Conservation (phyloP, 148 eudicot species). For the Arctostaphylos glauca region DNA sequence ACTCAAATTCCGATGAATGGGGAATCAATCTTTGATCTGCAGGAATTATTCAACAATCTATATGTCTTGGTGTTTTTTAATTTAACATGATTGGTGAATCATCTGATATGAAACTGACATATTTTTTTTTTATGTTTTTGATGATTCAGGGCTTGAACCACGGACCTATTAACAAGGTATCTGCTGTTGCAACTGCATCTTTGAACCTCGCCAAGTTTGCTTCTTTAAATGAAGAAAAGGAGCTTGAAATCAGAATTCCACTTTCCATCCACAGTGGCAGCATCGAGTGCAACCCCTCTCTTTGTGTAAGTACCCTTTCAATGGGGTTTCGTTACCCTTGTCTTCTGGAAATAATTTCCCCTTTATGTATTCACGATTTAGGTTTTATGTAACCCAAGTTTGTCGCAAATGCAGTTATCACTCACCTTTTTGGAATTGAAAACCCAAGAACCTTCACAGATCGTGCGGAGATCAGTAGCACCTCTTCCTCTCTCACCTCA, state of each 20-base stretch:
- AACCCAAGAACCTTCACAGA: slow-evolving; percentile 34
- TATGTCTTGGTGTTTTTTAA: too few relatives aligned
- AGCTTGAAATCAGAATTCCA: slow-evolving; percentile 44
- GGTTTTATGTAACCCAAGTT: slow-evolving; percentile 3
- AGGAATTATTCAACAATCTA: not conserved
- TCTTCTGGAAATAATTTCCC: not conserved
- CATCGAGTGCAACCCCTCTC: slow-evolving; percentile 37
- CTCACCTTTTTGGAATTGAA: slow-evolving; percentile 43
- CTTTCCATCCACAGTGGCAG: slow-evolving; percentile 25
- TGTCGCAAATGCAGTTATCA: slow-evolving; percentile 38
- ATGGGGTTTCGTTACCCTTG: slow-evolving; percentile 2
- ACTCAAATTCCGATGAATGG: too few relatives aligned
- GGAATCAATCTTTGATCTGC: too few relatives aligned
- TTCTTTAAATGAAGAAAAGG: slow-evolving; percentile 38
- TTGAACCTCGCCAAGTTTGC: slow-evolving; percentile 60
- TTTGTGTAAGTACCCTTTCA: slow-evolving; percentile 43
- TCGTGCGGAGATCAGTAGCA: slow-evolving; percentile 30
- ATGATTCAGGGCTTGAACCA: slow-evolving; percentile 37
- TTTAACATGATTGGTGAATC: not conserved
- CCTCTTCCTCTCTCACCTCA: slow-evolving; percentile 45
- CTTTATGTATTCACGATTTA: not conserved
- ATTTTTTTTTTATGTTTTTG: not conserved
- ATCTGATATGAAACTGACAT: not conserved
- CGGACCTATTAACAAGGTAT: slow-evolving; percentile 33
- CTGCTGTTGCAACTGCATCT: slow-evolving; percentile 39